Percentiles rank a stretch among this genome's conserved stretches.
phyloP scores from a whole-genome alignment of 805 yeast species.

The Wickerhamiella cacticola region DNA sequence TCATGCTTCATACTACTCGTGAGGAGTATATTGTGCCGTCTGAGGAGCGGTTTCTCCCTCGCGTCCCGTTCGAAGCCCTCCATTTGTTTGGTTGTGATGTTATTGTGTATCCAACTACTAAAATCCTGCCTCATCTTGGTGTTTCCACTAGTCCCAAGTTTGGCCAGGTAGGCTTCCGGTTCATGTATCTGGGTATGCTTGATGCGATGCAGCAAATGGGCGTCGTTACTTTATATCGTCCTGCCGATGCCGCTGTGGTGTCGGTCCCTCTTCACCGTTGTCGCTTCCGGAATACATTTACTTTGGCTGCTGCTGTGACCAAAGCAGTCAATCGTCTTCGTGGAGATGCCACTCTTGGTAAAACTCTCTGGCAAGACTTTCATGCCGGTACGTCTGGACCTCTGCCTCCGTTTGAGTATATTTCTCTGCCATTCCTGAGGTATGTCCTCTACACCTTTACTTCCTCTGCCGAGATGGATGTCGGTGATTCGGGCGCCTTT shows the following conservation, averaged over 20 bases:
- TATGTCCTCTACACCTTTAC: no score
- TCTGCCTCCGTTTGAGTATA: no score
- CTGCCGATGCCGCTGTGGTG: background rate
- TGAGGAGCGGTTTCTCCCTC: background rate
- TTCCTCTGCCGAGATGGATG: no score
- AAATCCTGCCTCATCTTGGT: background rate
- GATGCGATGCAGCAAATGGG: background rate
- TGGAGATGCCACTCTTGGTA: no score
- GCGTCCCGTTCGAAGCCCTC: background rate
- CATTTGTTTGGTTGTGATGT: background rate
- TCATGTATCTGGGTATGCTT: background rate
- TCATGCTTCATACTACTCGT: background rate
- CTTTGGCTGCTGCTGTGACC: background rate
- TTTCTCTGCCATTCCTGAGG: no score
- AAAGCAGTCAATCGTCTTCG: no score
- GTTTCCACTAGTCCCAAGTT: background rate
- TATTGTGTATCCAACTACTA: background rate
- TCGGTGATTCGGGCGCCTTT: no score
- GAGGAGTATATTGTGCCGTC: background rate
- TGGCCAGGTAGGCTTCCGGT: background rate
- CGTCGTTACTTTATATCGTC: background rate
- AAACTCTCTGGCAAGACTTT: no score
- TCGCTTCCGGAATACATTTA: no score
- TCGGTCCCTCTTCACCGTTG: no score
- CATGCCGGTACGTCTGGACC: no score